Base-by-base conservation (phyloP, 2,329 filamentous ascomycete species). In the Fusarium sp. region DNA sequence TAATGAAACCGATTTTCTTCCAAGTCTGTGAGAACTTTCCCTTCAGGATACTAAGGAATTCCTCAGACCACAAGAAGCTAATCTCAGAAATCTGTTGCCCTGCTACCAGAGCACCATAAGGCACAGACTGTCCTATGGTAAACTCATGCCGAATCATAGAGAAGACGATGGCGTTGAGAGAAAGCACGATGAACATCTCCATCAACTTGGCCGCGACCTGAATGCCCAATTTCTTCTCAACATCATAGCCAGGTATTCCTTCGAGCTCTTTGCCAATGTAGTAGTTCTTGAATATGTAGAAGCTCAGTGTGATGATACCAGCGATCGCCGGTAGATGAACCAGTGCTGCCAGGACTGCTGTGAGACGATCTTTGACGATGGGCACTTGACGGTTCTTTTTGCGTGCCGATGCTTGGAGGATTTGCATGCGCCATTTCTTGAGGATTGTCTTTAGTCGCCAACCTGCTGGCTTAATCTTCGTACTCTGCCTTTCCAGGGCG, bases 221-320 rank as follows among this genome's bases (percentile, higher is more conserved):
- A 5, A 72, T 71, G 4, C 69, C 70, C 4, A 71, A 46, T 32
- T 68, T 71, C n/a, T 72, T 72, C 27, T 72, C 55, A 3, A 68
- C 37, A 8, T 72, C 69, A 16, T 71, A 58, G 9, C 63, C 21
- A 2, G 69, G 70, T 3, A 41, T 59, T 2, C 70, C 70, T 30
- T 72, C 59, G 3, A 72, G 67, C 27, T 72, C 70, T n/a, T 72
- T 72, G 8, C 70, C 69, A 14, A 72, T 66, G 21, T 71, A 72
- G 27, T 69, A 72, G 20, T 72, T 71, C 20, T 72, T 72, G 41
- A 72, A 72, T 2, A 72, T 72, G 23, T 66, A 72, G 32, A 72
- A 71, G 10, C 69, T 72, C 5, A 72, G 41, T 1, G 67, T 59
- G 2, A 63, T 30, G 7, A 72, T 68, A 2, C 70, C 63, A 5